Conservation (phyloP, 1,284 basidiomycete genomes). For the Kwoniella shivajii region DNA sequence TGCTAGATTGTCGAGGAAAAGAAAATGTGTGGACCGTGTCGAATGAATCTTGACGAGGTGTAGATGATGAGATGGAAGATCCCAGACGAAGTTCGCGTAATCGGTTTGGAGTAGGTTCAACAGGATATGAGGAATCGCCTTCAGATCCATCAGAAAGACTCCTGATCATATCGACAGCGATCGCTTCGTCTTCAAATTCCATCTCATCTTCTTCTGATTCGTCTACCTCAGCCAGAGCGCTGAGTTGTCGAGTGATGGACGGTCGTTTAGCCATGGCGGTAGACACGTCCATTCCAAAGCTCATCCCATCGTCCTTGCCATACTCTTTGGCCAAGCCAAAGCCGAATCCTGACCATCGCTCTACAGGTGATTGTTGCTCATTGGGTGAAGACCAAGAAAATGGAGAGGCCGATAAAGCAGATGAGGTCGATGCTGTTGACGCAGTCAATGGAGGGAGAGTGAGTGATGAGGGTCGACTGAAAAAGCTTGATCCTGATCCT, state of each 20-base stretch:
- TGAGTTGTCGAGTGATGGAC: constrained; percentile 28
- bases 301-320: constrained; percentile 30
- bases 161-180: constrained; percentile 1
- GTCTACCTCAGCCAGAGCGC: constrained; percentile 44
- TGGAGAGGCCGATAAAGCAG: constrained; percentile 20
- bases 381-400: constrained; percentile 32
- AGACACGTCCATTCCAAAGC: constrained; percentile 30
- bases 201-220: constrained; percentile 43
- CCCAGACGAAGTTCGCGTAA: constrained; percentile 43
- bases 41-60: constrained; percentile 19
- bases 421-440: constrained; percentile 18
- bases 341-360: constrained; percentile 23
- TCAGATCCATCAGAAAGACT: constrained; percentile 1
- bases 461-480: constrained; percentile 37
- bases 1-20: constrained; percentile 8
- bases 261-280: constrained; percentile 27
- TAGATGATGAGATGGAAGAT: constrained; percentile 25
- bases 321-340: constrained; percentile 14
- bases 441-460: constrained; percentile 18
- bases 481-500: constrained; percentile 25
- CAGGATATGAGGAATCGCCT: background rate
- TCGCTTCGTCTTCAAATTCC: constrained; percentile 13
- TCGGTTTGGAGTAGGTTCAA: constrained; percentile 34
- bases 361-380: constrained; percentile 17
- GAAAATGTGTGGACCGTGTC: constrained; percentile 11